Evolutionary conservation across 2,329 filamentous ascomycete genomes (phyloP).

Genomic region (Rhinocladiella mackenziei): DNA sequence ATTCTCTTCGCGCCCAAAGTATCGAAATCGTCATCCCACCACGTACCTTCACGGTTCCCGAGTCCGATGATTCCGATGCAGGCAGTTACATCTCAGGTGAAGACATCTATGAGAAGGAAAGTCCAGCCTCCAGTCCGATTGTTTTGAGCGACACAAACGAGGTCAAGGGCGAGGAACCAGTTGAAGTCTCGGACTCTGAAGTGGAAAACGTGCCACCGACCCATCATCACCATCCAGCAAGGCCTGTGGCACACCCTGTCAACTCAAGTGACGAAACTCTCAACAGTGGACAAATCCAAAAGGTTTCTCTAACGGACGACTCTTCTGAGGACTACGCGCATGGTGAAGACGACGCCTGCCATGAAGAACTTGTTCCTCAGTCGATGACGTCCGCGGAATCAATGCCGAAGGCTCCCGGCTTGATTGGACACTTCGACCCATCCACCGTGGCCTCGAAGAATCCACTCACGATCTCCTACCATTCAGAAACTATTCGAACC

Average conservation of each 20-base stretch:
- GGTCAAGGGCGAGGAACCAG: background rate
- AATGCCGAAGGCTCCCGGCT: background rate
- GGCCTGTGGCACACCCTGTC: too few species aligned
- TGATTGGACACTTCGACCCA: background rate
- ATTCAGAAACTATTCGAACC: conserved; percentile 21
- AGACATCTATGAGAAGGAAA: conserved; percentile 13
- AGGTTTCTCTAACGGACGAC: background rate
- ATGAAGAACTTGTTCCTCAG: background rate
- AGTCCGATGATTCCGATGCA: conserved; percentile 20
- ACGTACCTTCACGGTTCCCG: conserved; percentile 22
- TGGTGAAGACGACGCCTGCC: background rate
- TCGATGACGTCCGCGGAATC: background rate
- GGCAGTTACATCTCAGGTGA: conserved; percentile 12
- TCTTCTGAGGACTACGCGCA: conserved; percentile 3
- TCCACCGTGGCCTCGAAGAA: background rate
- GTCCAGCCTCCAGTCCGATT: conserved; percentile 16
- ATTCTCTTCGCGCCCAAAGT: conserved; percentile 19
- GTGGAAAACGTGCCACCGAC: background rate
- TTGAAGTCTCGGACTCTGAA: background rate
- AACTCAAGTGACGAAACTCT: too few species aligned
- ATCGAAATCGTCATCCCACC: conserved; percentile 20
- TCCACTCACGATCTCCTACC: background rate
- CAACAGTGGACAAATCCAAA: too few species aligned
- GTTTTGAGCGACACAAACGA: conserved; percentile 1
- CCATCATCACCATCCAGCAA: background rate